These are phyloP conservation scores for Sungouiozyma intestinalis DNA, from an alignment of 805 yeast species.

Conservation along the genomic window DNA sequence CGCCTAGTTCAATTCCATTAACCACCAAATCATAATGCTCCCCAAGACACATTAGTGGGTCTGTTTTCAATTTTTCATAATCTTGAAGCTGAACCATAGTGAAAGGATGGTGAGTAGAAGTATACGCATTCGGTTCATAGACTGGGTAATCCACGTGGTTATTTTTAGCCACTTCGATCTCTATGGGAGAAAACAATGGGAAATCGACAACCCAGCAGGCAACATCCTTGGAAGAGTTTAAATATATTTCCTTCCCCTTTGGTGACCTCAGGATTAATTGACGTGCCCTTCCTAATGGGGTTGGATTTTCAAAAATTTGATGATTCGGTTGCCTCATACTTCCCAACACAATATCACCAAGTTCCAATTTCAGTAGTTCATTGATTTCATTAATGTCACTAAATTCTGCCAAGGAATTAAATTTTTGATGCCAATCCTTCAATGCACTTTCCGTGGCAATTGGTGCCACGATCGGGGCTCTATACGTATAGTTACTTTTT, in stretches of 20 bases:
- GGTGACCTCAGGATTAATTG: conserved; percentile 51
- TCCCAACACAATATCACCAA: conserved; percentile 70
- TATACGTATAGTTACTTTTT: conserved; percentile 36
- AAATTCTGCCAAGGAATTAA: conserved; percentile 25
- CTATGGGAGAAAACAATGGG: conserved; percentile 80
- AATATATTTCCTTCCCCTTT: conserved; percentile 32
- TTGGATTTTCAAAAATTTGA: conserved; percentile 80
- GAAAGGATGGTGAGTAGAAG: conserved; percentile 93
- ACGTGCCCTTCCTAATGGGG: conserved; percentile 82
- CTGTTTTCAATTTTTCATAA: conserved; percentile 38
- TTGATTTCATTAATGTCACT: conserved; percentile 27
- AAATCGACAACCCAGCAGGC: conserved; percentile 86
- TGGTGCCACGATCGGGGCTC: conserved; percentile 49
- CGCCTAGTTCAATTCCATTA: conserved; percentile 94
- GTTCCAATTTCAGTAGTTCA: conserved; percentile 32
- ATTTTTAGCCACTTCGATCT: conserved; percentile 19
- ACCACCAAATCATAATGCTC: conserved; percentile 91
- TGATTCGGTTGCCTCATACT: conserved; percentile 52
- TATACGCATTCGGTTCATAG: conserved; percentile 40
- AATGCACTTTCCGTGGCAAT: conserved; percentile 36
- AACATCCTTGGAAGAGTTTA: conserved; percentile 28
- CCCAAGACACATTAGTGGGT: conserved; percentile 63
- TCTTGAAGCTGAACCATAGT: conserved; percentile 80
- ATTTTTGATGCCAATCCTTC: conserved; percentile 34
- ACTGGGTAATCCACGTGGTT: conserved; percentile 40